Evolutionary conservation across 805 yeast genomes (phyloP), one percentile per base, ranked within the genome.

Genomic region (Ogataea nonfermentans): DNA sequence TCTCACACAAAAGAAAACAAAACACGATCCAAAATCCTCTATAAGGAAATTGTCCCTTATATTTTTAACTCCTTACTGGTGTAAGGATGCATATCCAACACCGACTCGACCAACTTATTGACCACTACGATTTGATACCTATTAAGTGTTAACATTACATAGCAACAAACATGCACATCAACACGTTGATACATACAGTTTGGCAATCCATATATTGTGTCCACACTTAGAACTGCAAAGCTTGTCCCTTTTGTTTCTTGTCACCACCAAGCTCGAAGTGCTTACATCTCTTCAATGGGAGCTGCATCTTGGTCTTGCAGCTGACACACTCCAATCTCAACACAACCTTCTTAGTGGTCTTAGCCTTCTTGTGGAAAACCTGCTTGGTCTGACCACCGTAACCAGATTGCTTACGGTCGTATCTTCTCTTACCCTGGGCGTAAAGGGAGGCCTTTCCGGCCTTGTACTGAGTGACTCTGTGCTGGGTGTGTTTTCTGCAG

Each of bases 361-460:
- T 93, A 66, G 99, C 99, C 78, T 93, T 93, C 87, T 93, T 93
- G 86, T 89, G 98, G 97, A 93, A 93, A 78, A 93, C 84, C 71
- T 83, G 99, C 82, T 89, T 93, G 78, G 99, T 93, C 81, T 93
- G 99, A 87, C 99, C 99, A 87, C 99, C 99, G 79, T 81, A 93
- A 89, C 99, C 99, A 66, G 85, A 71, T 81, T 93, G 99, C 78
- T 93, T 93, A 79, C 99, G 96, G 91, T 93, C 99, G 81, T 93
- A 93, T 82, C 99, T 90, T 83, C 99, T 89, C 91, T 95, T 93
- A 84, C 99, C 99, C 80, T 93, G 98, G 63, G 98, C 96, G 70
- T 81, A 89, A 66, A 90, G 83, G 57, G 98, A 91, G 72, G 99
- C 98, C 81, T 93, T 93, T 79, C 99, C 99, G 71, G 98, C 96